Conservation (phyloP, 2,329 filamentous ascomycete genomes). For the Penicillium sp. region DNA sequence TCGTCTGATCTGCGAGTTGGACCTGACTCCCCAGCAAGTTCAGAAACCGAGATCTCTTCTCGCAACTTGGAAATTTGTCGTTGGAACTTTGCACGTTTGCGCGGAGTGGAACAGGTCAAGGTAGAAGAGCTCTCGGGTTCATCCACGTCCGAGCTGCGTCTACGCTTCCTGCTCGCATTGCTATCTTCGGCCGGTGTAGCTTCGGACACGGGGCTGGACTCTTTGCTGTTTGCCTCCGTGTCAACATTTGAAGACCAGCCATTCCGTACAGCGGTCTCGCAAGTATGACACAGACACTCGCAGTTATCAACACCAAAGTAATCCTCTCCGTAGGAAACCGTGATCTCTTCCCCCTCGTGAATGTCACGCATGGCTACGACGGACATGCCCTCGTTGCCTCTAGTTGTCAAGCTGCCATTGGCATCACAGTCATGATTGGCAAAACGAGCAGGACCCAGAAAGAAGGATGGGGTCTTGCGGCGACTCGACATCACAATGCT, state of each 20-base stretch:
- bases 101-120: slow-evolving; percentile 29
- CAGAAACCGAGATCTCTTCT: slow-evolving; percentile 38
- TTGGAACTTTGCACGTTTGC: slow-evolving; percentile 36
- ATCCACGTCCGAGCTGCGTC: slow-evolving; percentile 29
- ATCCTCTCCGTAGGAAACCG: slow-evolving; percentile 90
- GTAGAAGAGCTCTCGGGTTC: slow-evolving; percentile 29
- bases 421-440: slow-evolving; percentile 96
- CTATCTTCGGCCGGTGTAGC: slow-evolving; percentile 15
- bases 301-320: slow-evolving; percentile 96
- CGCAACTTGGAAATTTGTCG: slow-evolving; percentile 38
- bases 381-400: slow-evolving; percentile 81
- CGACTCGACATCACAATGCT: slow-evolving; percentile 93
- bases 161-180: slow-evolving; percentile 31
- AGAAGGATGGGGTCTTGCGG: slow-evolving; percentile 85
- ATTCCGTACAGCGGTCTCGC: slow-evolving; percentile 72
- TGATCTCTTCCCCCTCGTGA: slow-evolving; percentile 87
- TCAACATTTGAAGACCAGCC: slow-evolving; percentile 68
- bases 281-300: slow-evolving; percentile 88
- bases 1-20: slow-evolving; percentile 12
- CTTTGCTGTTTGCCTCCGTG: slow-evolving; percentile 36
- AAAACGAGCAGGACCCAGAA: slow-evolving; percentile 92
- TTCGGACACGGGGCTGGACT: slow-evolving; percentile 36
- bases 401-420: slow-evolving; percentile 83
- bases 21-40: slow-evolving; percentile 27
- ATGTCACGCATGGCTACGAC: slow-evolving; percentile 84